A percentile compares a stretch with the other conserved stretches of the same genome.
These are phyloP conservation scores for Brassica balearica DNA, from an alignment of 441 rosid genomes.

Conservation along the genomic window DNA sequence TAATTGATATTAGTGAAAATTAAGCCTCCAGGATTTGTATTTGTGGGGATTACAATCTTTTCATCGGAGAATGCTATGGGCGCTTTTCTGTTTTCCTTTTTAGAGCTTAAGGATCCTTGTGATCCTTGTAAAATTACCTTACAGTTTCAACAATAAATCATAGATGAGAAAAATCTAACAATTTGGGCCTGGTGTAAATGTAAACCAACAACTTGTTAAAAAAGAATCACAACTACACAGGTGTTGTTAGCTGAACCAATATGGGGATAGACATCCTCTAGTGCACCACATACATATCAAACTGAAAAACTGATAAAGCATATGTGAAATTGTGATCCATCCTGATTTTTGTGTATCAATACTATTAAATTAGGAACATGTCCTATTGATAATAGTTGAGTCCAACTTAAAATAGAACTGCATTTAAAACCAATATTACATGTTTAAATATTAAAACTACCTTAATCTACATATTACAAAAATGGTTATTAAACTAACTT, in stretches of 20 bases:
- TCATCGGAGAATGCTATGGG: background rate
- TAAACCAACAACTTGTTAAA: too few species aligned
- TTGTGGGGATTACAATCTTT: background rate
- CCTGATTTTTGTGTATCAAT: background rate
- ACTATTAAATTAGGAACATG: too few species aligned
- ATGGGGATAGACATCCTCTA: background rate
- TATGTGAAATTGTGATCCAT: background rate
- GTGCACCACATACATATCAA: background rate
- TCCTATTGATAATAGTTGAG: too few species aligned
- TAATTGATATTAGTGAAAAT: too few species aligned
- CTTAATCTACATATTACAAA: too few species aligned
- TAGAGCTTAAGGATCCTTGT: background rate
- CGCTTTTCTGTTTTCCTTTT: background rate
- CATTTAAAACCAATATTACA: too few species aligned
- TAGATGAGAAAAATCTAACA: too few species aligned
- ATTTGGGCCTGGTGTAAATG: too few species aligned
- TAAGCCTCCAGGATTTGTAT: too few species aligned
- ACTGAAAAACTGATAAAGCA: slow-evolving; percentile 1
- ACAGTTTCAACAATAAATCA: background rate
- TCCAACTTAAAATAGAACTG: too few species aligned
- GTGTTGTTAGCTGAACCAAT: background rate
- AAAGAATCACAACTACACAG: background rate
- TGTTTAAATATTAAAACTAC: too few species aligned
- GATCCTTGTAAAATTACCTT: background rate
- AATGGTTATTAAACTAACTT: too few species aligned